Evolutionary conservation across 176 grass and related monocot genomes (phyloP), one percentile per base, ranked within the genome.

Genomic region (Hyparrhenia diplandra): DNA sequence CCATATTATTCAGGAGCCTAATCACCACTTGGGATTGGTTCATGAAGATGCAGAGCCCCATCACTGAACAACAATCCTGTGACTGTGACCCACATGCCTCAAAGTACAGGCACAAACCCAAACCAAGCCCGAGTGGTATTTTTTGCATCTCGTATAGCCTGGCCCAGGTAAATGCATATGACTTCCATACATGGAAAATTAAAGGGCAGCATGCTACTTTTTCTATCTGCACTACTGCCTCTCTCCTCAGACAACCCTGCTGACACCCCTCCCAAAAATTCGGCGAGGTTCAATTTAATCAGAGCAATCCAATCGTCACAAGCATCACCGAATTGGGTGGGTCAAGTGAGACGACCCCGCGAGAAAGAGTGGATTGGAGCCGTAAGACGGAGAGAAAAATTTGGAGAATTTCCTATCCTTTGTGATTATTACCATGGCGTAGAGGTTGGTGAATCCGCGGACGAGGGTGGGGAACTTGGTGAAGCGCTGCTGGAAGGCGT

Each of bases 381-480:
- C 17, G 17, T 9, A 8, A 3, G 9, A 47, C 46, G 4, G 60
- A 40, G 21, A n/a, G 10, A 72, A 25, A 20, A 16, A 70, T n/a
- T 40, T 23, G 23, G 8, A 4, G 11, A 32, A n/a, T n/a, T 5
- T 45, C 42, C n/a, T n/a, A n/a, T n/a, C n/a, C n/a, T n/a, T 12
- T 8, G 11, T 46, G 3, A 1, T 68, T 6, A 99, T 68, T 29
- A 99, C 97, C 97, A 99, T 99, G 71, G 97, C 97, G 72, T 88
- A 99, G 76, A 99, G 92, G 47, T 99, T 99, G 79, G 89, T 76
- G 88, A 99, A 99, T 69, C 97, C 97, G 61, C 89, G 83, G 68
- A 99, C 93, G 82, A 95, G 93, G 62, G 97, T 99, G 87, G 97
- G 97, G 91, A 99, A 91, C 89, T 96, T 96, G 88, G 97, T 96